A percentile compares a stretch with the other conserved stretches of the same genome.
phyloP scores from a whole-genome alignment of 1,139 yeast species.

The Scheffersomyces parashehatae region DNA sequence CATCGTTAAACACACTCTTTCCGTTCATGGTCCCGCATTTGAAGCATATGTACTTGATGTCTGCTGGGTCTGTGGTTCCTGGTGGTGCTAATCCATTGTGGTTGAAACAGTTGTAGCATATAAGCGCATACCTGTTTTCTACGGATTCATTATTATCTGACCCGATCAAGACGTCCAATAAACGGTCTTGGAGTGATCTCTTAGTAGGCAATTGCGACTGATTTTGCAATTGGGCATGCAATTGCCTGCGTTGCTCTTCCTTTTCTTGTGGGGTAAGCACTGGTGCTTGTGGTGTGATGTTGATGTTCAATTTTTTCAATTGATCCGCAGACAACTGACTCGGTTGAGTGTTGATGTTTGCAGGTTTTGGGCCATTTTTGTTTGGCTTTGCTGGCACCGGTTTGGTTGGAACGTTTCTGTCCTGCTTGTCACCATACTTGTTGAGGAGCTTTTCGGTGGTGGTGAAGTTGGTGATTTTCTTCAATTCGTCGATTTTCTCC shows the following conservation, averaged over 20 bases:
- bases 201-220: conserved; percentile 4
- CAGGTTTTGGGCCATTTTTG: neutral
- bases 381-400: neutral
- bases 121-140: conserved; percentile 69
- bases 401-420: neutral
- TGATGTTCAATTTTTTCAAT: neutral
- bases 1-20: neutral
- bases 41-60: conserved; percentile 69
- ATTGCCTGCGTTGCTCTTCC: neutral
- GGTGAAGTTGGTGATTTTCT: conserved; percentile 75
- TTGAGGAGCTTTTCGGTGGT: conserved; percentile 72
- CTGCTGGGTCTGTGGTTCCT: conserved; percentile 52
- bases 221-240: conserved; percentile 2
- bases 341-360: neutral
- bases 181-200: conserved; percentile 41
- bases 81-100: conserved; percentile 89
- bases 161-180: conserved; percentile 63
- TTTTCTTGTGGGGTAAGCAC: neutral
- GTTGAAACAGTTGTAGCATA: conserved; percentile 61
- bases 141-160: conserved; percentile 66
- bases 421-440: conserved; percentile 53
- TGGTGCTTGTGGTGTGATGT: neutral
- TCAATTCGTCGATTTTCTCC: conserved; percentile 70
- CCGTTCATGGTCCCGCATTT: conserved; percentile 67
- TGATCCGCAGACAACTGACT: neutral